Evolutionary conservation across 2,329 filamentous ascomycete genomes (phyloP), one percentile per base, ranked within the genome.

Genomic region (Fusarium anguioides): DNA sequence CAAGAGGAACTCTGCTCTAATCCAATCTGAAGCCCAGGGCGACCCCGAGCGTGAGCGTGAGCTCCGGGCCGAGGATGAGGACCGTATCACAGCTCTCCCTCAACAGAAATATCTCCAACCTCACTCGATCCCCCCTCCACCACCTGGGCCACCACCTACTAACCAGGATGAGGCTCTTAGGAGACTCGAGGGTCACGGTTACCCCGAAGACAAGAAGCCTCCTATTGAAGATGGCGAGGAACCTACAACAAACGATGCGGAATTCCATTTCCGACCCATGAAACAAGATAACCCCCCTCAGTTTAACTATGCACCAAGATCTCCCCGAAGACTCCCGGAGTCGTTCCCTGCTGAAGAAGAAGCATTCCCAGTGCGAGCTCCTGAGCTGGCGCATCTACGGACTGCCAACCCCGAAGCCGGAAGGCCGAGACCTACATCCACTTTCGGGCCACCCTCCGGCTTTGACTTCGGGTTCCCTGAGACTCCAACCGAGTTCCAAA

Each of bases 401-500:
- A 83, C 81, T 3, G 72, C 76, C 18, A 75, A 83, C 4, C 74
- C 77, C 20, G 67, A 72, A 12, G 59, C 69, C 35, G 64, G 70
- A 41, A 69, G 74, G 40, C 72, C 78, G 14, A 79, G 85, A 15
- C 85, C 85, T 1, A 86, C 82, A 2, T 86, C 84, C 44, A 87
- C 85, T 4, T 86, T 87, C 60, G 86, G 86, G 12, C 85, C 86
- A 15, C 86, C 86, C 2, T 84, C 84, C 0, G 87, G 86, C n/a
- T 91, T 92, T 72, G 89, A 92, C 72, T 92, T 92, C 74, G 93
- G 93, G 18, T 96, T 96, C 78, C 91, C 92, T 1, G 87, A 88
- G 61, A 94, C 93, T 24, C 93, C 94, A 9, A 94, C 92, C 1
- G 90, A 94, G 72, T 93, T 96, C 78, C 93, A 96, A 75, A 95